Base-by-base conservation (phyloP, 2,329 filamentous ascomycete genomes). In the Colletotrichum zoysiae region DNA sequence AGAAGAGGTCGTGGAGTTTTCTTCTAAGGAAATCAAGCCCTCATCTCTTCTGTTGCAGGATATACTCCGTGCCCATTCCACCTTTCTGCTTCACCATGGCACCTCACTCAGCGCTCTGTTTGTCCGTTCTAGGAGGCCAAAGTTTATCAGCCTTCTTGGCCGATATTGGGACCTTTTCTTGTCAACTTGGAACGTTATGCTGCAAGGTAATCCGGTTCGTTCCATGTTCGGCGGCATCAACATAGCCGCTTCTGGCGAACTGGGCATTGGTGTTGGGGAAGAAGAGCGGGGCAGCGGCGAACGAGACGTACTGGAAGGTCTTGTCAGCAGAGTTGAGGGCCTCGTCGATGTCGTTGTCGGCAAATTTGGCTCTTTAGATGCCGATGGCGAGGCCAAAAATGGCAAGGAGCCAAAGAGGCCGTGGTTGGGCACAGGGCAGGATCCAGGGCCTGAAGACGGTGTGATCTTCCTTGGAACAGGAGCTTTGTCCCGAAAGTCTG, bases 251-350 rank as follows among this genome's bases (percentile, higher is more conserved):
- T 95, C 94, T 44, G 95, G 96, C 23, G 95, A 98, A 82, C 88
- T 98, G 35, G 96, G 96, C 20, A 89, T 98, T 57, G 96, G 96
- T 0, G 96, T 98, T 1, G 96, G 96, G 23, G 96, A 98, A 80
- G 96, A 98, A 83, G 94, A 98, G 67, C 92, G 95, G 80, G 95
- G 95, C 5, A 98, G 95, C 79, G 95, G 95, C 42, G 95, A 98
- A 83, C 88, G 95, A 76, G 95, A 97, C 76, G 95, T 98, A 0
- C 85, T 99, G 1, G 95, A 98, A 80, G 94, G 94, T n/a, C 90
- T 97, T 73, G 90, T 94, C 1, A 87, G 87, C 12, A 87, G 93
- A 67, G 93, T 94, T 33, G 92, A 96, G 63, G 96, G 96, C 0
- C 86, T 99, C 50, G 88, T 97, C 7, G 96, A 99, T 81, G 81